Evolutionary conservation across 1,139 yeast genomes (phyloP).

Genomic region (Yamadazyma sp.): DNA sequence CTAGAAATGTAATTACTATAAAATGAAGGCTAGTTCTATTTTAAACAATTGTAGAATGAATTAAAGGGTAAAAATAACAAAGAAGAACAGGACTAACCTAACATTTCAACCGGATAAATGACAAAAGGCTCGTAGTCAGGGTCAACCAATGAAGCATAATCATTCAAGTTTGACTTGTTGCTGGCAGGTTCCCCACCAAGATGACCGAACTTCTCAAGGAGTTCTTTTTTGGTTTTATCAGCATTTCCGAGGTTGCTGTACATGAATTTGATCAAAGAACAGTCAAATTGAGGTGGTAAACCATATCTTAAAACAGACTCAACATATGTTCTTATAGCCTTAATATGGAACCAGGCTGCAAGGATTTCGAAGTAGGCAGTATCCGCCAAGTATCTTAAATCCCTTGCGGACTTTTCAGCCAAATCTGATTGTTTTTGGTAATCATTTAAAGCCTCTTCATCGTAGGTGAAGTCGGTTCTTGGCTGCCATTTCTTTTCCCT

Average conservation of each 20-base stretch:
- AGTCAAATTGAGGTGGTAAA: conserved; percentile 86
- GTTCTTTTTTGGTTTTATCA: conserved; percentile 63
- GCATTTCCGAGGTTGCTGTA: conserved; percentile 41
- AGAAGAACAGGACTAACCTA: conserved; percentile 2
- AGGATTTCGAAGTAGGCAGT: conserved; percentile 87
- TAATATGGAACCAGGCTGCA: conserved; percentile 86
- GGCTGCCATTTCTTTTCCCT: conserved; percentile 92
- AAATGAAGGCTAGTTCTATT: conserved; percentile 1
- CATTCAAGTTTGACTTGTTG: conserved; percentile 65
- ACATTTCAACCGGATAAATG: conserved; percentile 54
- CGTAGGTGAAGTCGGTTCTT: conserved; percentile 81
- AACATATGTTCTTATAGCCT: conserved; percentile 56
- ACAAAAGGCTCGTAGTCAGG: conserved; percentile 96
- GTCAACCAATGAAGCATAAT: conserved; percentile 89
- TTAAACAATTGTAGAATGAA: conserved; percentile 4
- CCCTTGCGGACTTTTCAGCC: conserved; percentile 73
- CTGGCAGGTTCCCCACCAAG: conserved; percentile 88
- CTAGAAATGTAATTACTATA: neutral
- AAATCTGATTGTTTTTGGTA: conserved; percentile 76
- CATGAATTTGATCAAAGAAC: conserved; percentile 52
- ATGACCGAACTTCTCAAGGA: conserved; percentile 77
- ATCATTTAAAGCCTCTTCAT: conserved; percentile 71
- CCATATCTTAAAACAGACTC: conserved; percentile 89
- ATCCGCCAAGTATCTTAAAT: conserved; percentile 75
- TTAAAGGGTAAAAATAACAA: neutral